Percentiles rank a stretch among this genome's conserved stretches.
These are phyloP conservation scores for Boeremia lycopersici DNA, from an alignment of 2,329 filamentous ascomycete genomes.

Conservation along the genomic window DNA sequence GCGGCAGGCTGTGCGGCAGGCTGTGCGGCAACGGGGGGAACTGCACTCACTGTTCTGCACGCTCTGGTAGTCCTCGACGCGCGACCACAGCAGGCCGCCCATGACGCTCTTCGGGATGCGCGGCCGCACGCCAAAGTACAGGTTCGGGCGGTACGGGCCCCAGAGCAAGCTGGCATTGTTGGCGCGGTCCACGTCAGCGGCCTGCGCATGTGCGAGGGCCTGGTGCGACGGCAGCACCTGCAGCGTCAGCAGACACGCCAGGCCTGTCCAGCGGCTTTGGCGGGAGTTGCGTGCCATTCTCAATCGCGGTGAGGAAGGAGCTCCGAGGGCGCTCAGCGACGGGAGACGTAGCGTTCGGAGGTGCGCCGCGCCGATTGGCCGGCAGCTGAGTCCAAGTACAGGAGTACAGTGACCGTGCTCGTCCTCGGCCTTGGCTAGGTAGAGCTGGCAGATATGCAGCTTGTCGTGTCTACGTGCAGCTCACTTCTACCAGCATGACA, in stretches of 20 bases:
- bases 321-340: too few species aligned
- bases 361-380: slow-evolving; percentile 29
- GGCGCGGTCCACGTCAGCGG: slow-evolving; percentile 50
- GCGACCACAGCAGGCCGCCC: slow-evolving; percentile 86
- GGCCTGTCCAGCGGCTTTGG: slow-evolving; percentile 27
- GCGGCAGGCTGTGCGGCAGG: too few species aligned
- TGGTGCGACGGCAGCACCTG: slow-evolving; percentile 27
- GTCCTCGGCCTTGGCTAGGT: too few species aligned
- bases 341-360: slow-evolving; percentile 27
- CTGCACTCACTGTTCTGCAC: slow-evolving; percentile 72
- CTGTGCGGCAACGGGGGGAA: not conserved
- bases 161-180: slow-evolving; percentile 88
- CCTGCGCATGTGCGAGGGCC: slow-evolving; percentile 33
- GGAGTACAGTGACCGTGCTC: too few species aligned
- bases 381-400: too few species aligned
- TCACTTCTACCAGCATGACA: too few species aligned
- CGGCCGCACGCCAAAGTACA: slow-evolving; percentile 91
- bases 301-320: slow-evolving; percentile 11
- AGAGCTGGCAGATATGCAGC: too few species aligned
- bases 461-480: too few species aligned
- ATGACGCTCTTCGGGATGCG: slow-evolving; percentile 80
- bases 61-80: slow-evolving; percentile 76
- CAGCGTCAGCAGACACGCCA: slow-evolving; percentile 29
- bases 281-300: slow-evolving; percentile 35
- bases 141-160: slow-evolving; percentile 92